Evolutionary conservation across 2,329 filamentous ascomycete genomes (phyloP).

Genomic region (Trichoderma afroharzianum): DNA sequence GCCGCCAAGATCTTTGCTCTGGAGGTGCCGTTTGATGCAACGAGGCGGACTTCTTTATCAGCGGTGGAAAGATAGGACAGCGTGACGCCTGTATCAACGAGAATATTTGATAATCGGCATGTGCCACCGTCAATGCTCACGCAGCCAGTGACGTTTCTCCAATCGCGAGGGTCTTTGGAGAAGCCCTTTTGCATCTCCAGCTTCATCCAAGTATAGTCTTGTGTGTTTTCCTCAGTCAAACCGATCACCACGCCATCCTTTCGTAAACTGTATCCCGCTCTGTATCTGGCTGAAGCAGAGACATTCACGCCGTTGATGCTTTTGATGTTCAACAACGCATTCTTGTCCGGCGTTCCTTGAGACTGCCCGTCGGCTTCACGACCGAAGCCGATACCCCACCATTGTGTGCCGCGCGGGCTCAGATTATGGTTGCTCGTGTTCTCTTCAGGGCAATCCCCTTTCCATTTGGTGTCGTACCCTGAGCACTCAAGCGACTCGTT

Average conservation of each 20-base stretch:
- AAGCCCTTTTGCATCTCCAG: background rate
- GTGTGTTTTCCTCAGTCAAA: background rate
- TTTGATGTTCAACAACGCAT: background rate
- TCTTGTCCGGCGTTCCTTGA: background rate
- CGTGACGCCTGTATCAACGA: background rate
- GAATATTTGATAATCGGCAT: background rate
- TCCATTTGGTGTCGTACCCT: background rate
- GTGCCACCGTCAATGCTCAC: background rate
- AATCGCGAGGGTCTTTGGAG: background rate
- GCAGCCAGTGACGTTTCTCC: background rate
- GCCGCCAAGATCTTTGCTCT: background rate
- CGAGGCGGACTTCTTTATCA: background rate
- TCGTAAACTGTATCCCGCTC: background rate
- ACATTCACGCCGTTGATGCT: background rate
- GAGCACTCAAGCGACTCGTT: background rate
- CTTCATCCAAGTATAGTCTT: background rate
- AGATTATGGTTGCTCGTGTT: background rate
- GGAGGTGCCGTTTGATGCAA: background rate
- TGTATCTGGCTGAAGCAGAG: background rate
- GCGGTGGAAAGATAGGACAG: background rate
- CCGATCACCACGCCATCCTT: background rate
- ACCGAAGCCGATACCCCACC: background rate
- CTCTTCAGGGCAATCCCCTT: background rate
- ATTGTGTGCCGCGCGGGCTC: background rate
- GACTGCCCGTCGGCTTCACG: background rate